Evolutionary conservation across 345 rosid genomes (phyloP).

Genomic region (Raphanus raphanistrum): DNA sequence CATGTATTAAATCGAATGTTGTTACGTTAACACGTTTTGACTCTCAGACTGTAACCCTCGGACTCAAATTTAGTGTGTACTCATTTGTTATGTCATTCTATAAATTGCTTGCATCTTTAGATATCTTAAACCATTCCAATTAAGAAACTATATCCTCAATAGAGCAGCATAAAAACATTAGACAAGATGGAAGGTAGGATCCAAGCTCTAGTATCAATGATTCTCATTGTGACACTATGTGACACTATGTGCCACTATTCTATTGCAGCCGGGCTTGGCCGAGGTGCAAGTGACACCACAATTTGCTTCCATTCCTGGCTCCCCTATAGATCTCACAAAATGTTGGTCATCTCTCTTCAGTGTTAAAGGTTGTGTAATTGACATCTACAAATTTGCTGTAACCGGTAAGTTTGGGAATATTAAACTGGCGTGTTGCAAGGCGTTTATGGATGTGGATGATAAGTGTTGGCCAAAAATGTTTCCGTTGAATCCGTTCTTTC

Average conservation of each 20-base stretch:
- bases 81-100: neutral
- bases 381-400: neutral
- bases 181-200: conserved; percentile 10
- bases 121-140: neutral
- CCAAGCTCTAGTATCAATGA: neutral
- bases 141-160: neutral
- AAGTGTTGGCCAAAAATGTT: conserved; percentile 35
- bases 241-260: neutral
- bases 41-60: neutral
- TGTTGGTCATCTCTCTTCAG: conserved; percentile 2
- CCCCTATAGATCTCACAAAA: neutral
- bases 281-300: neutral
- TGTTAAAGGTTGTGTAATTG: conserved; percentile 2
- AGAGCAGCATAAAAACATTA: neutral
- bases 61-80: neutral
- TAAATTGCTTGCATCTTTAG: neutral
- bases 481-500: conserved; percentile 7
- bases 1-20: neutral
- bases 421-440: conserved; percentile 21
- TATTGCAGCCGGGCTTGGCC: neutral
- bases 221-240: neutral
- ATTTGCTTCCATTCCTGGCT: neutral
- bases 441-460: neutral
- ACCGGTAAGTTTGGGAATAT: conserved; percentile 16
- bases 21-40: neutral